Evolutionary conservation across 805 yeast genomes (phyloP).

Genomic region (Schwanniomyces occidentalis): DNA sequence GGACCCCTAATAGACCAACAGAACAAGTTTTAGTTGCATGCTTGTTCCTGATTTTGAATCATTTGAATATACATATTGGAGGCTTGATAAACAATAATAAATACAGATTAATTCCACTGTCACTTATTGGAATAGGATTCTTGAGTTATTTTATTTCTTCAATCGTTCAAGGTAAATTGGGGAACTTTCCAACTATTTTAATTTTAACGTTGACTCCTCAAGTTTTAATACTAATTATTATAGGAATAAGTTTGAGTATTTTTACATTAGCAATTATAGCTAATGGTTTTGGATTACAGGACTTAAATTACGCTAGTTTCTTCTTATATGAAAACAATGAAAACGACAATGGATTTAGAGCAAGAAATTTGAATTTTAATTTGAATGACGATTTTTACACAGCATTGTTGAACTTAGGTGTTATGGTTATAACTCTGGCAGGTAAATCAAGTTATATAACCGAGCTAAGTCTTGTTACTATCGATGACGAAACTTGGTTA

Average conservation of each 20-base stretch:
- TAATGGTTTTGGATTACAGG: slow-evolving; percentile 44
- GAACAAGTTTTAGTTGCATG: slow-evolving; percentile 53
- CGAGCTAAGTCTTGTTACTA: slow-evolving; percentile 50
- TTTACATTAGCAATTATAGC: slow-evolving; percentile 60
- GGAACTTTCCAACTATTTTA: slow-evolving; percentile 55
- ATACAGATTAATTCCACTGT: slow-evolving; percentile 63
- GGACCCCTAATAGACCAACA: slow-evolving; percentile 41
- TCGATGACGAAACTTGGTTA: slow-evolving; percentile 59
- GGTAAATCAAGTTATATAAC: slow-evolving; percentile 65
- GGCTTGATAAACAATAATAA: slow-evolving; percentile 53
- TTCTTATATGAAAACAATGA: slow-evolving; percentile 20
- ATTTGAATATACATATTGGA: slow-evolving; percentile 61
- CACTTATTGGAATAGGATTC: slow-evolving; percentile 56
- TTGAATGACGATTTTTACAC: slow-evolving; percentile 67
- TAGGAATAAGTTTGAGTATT: slow-evolving; percentile 51
- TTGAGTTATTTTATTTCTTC: slow-evolving; percentile 43
- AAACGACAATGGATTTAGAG: slow-evolving; percentile 16
- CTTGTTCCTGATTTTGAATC: slow-evolving; percentile 58
- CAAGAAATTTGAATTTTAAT: slow-evolving; percentile 35
- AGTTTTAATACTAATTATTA: slow-evolving; percentile 50
- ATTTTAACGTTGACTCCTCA: slow-evolving; percentile 69
- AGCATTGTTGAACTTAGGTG: slow-evolving; percentile 57
- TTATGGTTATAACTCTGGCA: slow-evolving; percentile 65
- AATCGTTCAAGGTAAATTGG: slow-evolving; percentile 38
- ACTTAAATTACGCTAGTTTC: slow-evolving; percentile 37